Evolutionary conservation across 2,329 filamentous ascomycete species (phyloP).

Genomic region (Colletotrichum euphorbiae): DNA sequence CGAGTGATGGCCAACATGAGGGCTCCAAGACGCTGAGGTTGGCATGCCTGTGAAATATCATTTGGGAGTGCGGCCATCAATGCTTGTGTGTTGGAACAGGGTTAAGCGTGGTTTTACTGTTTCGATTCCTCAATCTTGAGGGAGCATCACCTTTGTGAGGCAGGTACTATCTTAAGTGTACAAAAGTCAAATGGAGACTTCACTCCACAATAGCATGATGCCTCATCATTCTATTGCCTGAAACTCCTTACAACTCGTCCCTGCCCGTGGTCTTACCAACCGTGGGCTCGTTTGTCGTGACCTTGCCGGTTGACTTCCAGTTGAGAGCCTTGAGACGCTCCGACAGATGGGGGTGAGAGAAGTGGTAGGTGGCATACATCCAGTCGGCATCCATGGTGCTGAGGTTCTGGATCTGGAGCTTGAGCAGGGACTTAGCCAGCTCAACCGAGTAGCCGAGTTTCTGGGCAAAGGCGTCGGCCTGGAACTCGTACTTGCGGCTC

Average conservation of each 20-base stretch:
- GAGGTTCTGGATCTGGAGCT: constrained; percentile 97
- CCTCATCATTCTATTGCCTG: not conserved
- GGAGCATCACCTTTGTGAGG: not conserved
- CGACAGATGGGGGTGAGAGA: constrained; percentile 95
- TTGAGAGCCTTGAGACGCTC: constrained; percentile 92
- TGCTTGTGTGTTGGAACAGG: no score
- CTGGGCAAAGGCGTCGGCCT: constrained; percentile 92
- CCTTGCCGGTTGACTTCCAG: constrained; percentile 76
- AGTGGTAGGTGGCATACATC: constrained; percentile 98
- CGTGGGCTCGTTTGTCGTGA: constrained; percentile 54
- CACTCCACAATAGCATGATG: not conserved
- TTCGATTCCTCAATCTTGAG: not conserved
- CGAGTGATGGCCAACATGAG: constrained; percentile 62
- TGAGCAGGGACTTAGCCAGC: constrained; percentile 89
- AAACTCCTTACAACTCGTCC: constrained; percentile 73
- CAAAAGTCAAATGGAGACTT: not conserved
- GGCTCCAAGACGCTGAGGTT: constrained; percentile 45
- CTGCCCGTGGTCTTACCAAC: constrained; percentile 79
- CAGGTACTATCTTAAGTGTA: constrained; percentile 7
- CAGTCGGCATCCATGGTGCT: constrained; percentile 99
- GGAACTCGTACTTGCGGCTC: constrained; percentile 93
- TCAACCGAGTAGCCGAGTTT: constrained; percentile 85
- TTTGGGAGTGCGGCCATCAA: no score
- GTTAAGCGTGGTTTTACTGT: not conserved
- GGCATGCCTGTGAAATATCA: not conserved